phyloP scores from a whole-genome alignment of 2,329 filamentous ascomycete genomes.

The Tolypocladium inflatum region DNA sequence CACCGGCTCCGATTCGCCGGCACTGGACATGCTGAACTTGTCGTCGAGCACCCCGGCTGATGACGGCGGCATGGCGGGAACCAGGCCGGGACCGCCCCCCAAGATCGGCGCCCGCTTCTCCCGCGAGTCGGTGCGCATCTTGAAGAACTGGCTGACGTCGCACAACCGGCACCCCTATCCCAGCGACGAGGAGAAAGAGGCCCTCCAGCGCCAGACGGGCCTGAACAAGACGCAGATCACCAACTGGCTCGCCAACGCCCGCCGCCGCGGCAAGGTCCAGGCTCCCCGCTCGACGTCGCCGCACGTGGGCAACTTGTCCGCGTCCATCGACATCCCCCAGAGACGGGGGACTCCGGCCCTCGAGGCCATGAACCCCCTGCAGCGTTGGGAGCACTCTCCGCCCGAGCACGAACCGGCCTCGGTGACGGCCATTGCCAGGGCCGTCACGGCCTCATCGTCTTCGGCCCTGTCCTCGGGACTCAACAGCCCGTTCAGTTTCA shows the following conservation, averaged over 20 bases:
- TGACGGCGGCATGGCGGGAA: constrained; percentile 9
- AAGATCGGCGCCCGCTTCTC: constrained; percentile 73
- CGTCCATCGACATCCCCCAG: constrained; percentile 65
- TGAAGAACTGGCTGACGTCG: constrained; percentile 77
- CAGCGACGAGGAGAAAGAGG: constrained; percentile 76
- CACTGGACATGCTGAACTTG: constrained; percentile 16
- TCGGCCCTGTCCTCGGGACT: constrained; percentile 43
- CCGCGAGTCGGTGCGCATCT: constrained; percentile 64
- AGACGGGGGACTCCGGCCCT: constrained; percentile 44
- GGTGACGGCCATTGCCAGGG: constrained; percentile 47
- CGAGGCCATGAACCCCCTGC: constrained; percentile 45
- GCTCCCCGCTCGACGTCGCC: constrained; percentile 61
- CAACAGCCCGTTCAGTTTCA: constrained; percentile 47
- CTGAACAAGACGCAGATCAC: constrained; percentile 76
- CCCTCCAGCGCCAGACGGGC: constrained; percentile 68
- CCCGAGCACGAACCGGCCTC: constrained; percentile 52
- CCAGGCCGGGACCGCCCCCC: constrained; percentile 26
- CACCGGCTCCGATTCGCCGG: constrained; percentile 14
- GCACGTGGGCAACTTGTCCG: constrained; percentile 48
- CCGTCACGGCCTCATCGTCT: constrained; percentile 43
- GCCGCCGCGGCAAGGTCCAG: constrained; percentile 70
- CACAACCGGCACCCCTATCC: constrained; percentile 82
- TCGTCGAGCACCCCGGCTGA: constrained; percentile 9
- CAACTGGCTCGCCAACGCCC: constrained; percentile 88
- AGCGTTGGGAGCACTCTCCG: constrained; percentile 50